These are phyloP conservation scores for Fusarium sp. DNA, from an alignment of 2,329 filamentous ascomycete species.

Conservation along the genomic window DNA sequence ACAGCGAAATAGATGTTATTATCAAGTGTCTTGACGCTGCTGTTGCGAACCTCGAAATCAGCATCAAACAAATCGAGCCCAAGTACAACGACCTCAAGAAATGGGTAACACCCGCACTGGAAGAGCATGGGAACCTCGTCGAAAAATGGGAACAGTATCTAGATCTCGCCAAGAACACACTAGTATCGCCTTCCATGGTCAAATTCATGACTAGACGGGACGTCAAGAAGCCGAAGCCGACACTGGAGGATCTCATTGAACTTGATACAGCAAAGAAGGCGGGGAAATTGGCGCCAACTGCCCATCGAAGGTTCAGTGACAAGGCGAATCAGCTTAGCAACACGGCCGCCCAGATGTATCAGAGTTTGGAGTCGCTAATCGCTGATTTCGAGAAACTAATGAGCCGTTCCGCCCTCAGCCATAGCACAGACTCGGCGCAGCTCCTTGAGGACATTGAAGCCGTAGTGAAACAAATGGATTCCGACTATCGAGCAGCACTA, in stretches of 20 bases:
- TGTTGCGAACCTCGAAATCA: constrained; percentile 83
- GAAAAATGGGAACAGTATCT: constrained; percentile 77
- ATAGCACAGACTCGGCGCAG: constrained; percentile 72
- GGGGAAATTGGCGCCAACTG: constrained; percentile 70
- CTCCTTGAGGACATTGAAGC: constrained; percentile 88
- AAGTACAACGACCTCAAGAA: constrained; percentile 77
- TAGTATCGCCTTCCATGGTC: constrained; percentile 74
- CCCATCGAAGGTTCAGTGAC: constrained; percentile 69
- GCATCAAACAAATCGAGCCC: constrained; percentile 77
- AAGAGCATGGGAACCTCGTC: constrained; percentile 74
- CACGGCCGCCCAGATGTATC: constrained; percentile 69
- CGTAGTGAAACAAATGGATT: constrained; percentile 85
- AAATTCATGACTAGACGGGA: constrained; percentile 69
- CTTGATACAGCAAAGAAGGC: constrained; percentile 78
- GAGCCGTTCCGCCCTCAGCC: constrained; percentile 66
- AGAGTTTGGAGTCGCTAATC: constrained; percentile 70
- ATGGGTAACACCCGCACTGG: constrained; percentile 75
- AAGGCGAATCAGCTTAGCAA: constrained; percentile 72
- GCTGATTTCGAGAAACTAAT: constrained; percentile 71
- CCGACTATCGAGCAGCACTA: constrained; percentile 83
- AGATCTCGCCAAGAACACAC: constrained; percentile 71
- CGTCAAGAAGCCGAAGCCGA: constrained; percentile 62
- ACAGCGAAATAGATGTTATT: constrained; percentile 80
- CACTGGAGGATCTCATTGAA: constrained; percentile 82
- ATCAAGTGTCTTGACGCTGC: constrained; percentile 85